Evolutionary conservation across 2,329 filamentous ascomycete genomes (phyloP).

Genomic region (Pseudogymnoascus sp.): DNA sequence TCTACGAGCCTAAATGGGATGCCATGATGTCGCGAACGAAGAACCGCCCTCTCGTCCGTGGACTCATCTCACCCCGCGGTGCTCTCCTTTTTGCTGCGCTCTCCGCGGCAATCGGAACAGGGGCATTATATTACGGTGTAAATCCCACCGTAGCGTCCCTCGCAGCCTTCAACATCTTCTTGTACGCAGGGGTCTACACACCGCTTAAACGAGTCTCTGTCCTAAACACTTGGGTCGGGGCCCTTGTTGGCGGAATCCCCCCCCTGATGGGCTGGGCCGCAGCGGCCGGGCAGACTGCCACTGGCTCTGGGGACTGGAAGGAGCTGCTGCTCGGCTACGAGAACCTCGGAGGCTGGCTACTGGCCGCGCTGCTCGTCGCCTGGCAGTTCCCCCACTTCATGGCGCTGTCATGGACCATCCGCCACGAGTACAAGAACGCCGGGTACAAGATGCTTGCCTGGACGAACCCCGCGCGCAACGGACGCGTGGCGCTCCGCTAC

Average conservation of each 20-base stretch:
- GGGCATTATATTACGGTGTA: constrained; percentile 76
- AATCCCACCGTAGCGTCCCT: constrained; percentile 89
- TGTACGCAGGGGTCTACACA: constrained; percentile 91
- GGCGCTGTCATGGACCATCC: constrained; percentile 79
- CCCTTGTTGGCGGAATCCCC: constrained; percentile 85
- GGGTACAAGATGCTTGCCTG: constrained; percentile 72
- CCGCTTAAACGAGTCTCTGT: constrained; percentile 81
- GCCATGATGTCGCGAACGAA: constrained; percentile 89
- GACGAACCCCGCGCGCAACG: constrained; percentile 79
- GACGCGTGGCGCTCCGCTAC: constrained; percentile 81
- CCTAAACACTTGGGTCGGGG: constrained; percentile 91
- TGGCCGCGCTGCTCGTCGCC: constrained; percentile 76
- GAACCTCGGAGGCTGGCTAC: constrained; percentile 75
- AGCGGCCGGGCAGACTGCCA: constrained; percentile 80
- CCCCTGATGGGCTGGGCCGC: constrained; percentile 98
- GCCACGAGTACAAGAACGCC: constrained; percentile 75
- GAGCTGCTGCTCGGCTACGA: constrained; percentile 68
- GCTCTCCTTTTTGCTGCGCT: constrained; percentile 74
- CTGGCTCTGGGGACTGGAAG: constrained; percentile 64
- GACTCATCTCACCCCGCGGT: constrained; percentile 62
- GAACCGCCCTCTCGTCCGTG: constrained; percentile 80
- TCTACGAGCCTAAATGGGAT: constrained; percentile 85
- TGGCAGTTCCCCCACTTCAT: constrained; percentile 99
- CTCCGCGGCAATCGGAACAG: constrained; percentile 62
- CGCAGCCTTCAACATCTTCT: constrained; percentile 72